Base-by-base conservation (phyloP, 345 rosid species). In the Diplotaxis tenuifolia region DNA sequence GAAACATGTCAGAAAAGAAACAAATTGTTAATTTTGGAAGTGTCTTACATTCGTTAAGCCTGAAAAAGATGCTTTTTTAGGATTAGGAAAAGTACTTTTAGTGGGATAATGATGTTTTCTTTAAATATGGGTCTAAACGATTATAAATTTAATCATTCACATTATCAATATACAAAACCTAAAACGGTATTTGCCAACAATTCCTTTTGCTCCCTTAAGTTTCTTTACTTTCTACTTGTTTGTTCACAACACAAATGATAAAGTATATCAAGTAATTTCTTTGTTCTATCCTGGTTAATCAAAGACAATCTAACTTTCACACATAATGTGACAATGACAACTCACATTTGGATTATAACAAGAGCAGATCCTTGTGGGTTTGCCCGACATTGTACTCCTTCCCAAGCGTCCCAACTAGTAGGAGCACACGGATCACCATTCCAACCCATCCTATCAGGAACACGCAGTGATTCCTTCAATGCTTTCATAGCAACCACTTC, bases 351-450 rank as follows among this genome's bases (percentile, higher is more conserved):
- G 72, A 87, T 85, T 60, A 96, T 88, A 32, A 89, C 84, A 65
- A 92, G 95, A 29, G 85, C 89, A 74, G 87, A 83, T 74, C 82
- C 90, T 63, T 82, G 73, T 73, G 85, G 77, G 84, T 83, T 85
- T 54, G 85, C 78, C 27, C 75, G 88, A 73, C 99, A 96, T 28
- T 88, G 83, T 69, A 92, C 92, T 72, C 99, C 99, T 79, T 96
- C 99, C 99, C 99, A 96, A 80, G 98, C 97, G 78, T 90, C 92
- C 99, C 99, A 96, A 59, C 70, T 86, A 20, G 93, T 90, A 53
- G 99, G 99, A 73, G 99, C 95, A 79, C 99, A 96, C 9, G 99
- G 99, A 82, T 96, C 98, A 56, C 99, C 99, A 75, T 89, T 92
- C 99, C 99, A 96, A 47, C 99, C 99, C 99, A 96, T 92, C 59